Conservation (phyloP, 2,329 filamentous ascomycete species). For the Massarina eburnea region DNA sequence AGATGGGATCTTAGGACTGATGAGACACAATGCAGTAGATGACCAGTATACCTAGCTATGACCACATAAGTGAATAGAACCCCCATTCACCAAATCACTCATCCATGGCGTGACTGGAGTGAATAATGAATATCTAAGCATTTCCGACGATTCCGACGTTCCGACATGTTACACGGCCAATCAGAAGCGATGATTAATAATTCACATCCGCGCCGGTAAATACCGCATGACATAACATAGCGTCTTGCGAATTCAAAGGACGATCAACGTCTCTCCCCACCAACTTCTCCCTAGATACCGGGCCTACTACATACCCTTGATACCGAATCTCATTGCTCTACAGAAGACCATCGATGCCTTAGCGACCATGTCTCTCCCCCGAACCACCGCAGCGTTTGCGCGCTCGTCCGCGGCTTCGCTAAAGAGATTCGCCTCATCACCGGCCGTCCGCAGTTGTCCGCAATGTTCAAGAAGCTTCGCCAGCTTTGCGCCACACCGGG, state of each 20-base stretch:
- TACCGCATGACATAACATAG: conserved; percentile 32
- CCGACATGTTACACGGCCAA: conserved; percentile 13
- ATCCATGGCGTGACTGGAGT: too few species aligned
- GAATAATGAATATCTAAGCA: too few species aligned
- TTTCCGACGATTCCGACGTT: conserved; percentile 8
- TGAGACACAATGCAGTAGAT: too few species aligned
- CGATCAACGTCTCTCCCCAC: conserved; percentile 14
- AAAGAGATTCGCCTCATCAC: conserved; percentile 27
- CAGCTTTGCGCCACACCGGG: conserved; percentile 38
- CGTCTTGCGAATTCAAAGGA: conserved; percentile 20
- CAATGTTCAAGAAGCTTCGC: conserved; percentile 52
- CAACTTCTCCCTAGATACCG: conserved; percentile 11
- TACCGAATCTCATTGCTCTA: conserved; percentile 3
- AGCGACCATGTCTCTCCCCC: conserved; percentile 35
- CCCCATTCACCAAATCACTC: too few species aligned
- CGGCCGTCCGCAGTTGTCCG: conserved; percentile 38
- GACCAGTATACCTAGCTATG: too few species aligned
- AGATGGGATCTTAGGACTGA: background rate
- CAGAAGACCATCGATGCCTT: background rate
- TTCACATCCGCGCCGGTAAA: conserved; percentile 17
- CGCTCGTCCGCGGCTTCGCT: conserved; percentile 25
- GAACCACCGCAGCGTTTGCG: conserved; percentile 25
- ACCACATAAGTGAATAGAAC: too few species aligned
- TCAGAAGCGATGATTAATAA: conserved; percentile 20
- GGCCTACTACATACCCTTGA: conserved; percentile 1